phyloP scores from a whole-genome alignment of 2,329 filamentous ascomycete species.

The Aurifilum marmelostoma region DNA sequence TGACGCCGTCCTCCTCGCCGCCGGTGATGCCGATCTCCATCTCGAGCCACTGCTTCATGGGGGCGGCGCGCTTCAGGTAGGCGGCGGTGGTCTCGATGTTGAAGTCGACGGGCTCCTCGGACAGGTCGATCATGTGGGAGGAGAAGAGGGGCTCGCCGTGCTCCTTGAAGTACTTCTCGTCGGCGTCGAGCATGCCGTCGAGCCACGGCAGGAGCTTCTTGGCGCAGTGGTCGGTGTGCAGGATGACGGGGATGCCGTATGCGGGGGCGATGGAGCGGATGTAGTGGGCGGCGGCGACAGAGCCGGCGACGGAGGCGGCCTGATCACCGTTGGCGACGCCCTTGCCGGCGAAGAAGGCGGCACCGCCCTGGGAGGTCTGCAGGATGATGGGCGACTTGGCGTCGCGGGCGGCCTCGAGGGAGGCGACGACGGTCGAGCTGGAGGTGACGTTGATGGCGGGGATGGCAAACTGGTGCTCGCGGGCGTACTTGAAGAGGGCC shows the following conservation, averaged over 20 bases:
- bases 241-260: conserved; percentile 88
- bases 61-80: conserved; percentile 91
- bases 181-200: conserved; percentile 91
- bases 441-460: conserved; percentile 94
- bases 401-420: conserved; percentile 94
- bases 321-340: conserved; percentile 82
- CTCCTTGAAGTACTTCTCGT: conserved; percentile 93
- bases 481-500: conserved; percentile 84
- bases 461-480: conserved; percentile 86
- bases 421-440: conserved; percentile 74
- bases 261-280: conserved; percentile 83
- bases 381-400: conserved; percentile 89
- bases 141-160: conserved; percentile 92
- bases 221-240: conserved; percentile 98
- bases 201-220: conserved; percentile 99
- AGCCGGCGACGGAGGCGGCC: conserved; percentile 83
- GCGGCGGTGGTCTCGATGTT: conserved; percentile 91
- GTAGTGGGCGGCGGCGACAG: conserved; percentile 89
- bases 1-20: conserved; percentile 97
- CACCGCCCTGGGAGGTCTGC: conserved; percentile 91
- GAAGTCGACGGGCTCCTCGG: conserved; percentile 85
- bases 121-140: conserved; percentile 98
- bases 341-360: conserved; percentile 92
- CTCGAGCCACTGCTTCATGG: conserved; percentile 99
- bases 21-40: conserved; percentile 96